phyloP scores from a whole-genome alignment of 306 rosid species.

The Lathyrus sativus region DNA sequence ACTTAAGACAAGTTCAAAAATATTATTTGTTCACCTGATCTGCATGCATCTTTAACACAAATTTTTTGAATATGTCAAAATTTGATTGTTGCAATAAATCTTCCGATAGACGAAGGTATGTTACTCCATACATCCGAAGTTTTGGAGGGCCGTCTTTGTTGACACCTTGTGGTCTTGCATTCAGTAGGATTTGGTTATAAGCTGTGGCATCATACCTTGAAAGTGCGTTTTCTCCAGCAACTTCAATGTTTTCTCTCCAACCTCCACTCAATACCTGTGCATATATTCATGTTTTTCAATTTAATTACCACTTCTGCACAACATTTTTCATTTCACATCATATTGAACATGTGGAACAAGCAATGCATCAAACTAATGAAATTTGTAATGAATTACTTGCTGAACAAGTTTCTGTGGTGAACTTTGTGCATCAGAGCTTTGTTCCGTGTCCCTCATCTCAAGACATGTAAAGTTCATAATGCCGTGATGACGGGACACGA shows the following conservation, averaged over 20 bases:
- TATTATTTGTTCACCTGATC: constrained; percentile 65
- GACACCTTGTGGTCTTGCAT: constrained; percentile 86
- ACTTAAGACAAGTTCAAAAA: background rate
- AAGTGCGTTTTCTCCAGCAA: constrained; percentile 96
- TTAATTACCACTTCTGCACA: constrained; percentile 14
- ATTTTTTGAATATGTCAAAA: constrained; percentile 61
- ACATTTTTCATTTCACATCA: constrained; percentile 15
- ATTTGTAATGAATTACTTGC: constrained; percentile 53
- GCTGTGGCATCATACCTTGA: constrained; percentile 69
- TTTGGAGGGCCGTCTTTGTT: constrained; percentile 63
- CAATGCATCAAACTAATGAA: background rate
- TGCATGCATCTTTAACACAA: constrained; percentile 86
- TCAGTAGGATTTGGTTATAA: constrained; percentile 80
- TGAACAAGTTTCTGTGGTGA: constrained; percentile 76
- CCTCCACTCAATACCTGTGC: constrained; percentile 75
- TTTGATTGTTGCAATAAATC: constrained; percentile 56
- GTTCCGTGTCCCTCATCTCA: constrained; percentile 79
- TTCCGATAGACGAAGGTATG: constrained; percentile 73
- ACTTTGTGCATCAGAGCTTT: constrained; percentile 56
- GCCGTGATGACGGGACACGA: constrained; percentile 62
- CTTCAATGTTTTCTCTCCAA: constrained; percentile 78
- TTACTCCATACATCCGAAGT: constrained; percentile 68
- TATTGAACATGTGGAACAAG: background rate
- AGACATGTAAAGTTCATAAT: constrained; percentile 76
- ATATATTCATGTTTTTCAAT: constrained; percentile 12